Evolutionary conservation across 2,329 filamentous ascomycete species (phyloP).

Genomic region (Colletotrichum theobromicola): DNA sequence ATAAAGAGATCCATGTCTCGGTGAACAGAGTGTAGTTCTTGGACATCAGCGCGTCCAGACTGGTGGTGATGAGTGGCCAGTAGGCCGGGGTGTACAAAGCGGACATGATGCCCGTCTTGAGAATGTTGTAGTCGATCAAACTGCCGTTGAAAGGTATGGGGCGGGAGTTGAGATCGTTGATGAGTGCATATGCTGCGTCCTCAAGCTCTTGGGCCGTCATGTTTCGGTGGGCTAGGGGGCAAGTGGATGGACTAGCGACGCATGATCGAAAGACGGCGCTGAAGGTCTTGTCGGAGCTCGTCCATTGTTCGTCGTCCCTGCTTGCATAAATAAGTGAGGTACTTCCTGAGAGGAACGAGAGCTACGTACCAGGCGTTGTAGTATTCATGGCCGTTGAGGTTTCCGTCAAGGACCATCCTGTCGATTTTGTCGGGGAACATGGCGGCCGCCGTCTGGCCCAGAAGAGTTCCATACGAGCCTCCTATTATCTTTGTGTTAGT

Average conservation of each 20-base stretch:
- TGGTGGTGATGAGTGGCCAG: background rate
- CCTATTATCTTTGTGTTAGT: constrained; percentile 25
- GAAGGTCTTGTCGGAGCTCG: constrained; percentile 30
- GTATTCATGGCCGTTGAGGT: constrained; percentile 35
- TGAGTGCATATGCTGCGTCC: constrained; percentile 23
- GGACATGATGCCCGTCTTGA: constrained; percentile 12
- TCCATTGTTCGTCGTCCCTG: constrained; percentile 30
- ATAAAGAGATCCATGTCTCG: accelerated
- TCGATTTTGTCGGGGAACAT: constrained; percentile 44
- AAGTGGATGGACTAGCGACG: constrained; percentile 23
- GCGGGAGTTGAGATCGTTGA: constrained; percentile 26
- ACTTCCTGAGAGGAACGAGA: background rate
- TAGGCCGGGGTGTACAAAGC: constrained; percentile 2
- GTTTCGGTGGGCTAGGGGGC: constrained; percentile 25
- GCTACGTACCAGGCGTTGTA: constrained; percentile 27
- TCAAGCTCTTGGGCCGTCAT: constrained; percentile 27
- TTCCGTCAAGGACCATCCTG: constrained; percentile 35
- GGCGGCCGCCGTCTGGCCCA: constrained; percentile 41
- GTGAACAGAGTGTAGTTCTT: background rate
- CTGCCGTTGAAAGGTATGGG: constrained; percentile 24
- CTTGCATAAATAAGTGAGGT: background rate
- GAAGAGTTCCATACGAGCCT: constrained; percentile 41
- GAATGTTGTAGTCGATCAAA: constrained; percentile 28
- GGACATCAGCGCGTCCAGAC: constrained; percentile 12
- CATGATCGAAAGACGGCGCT: constrained; percentile 29